phyloP scores from a whole-genome alignment of 2,329 filamentous ascomycete species.

The Exophiala calicioides region DNA sequence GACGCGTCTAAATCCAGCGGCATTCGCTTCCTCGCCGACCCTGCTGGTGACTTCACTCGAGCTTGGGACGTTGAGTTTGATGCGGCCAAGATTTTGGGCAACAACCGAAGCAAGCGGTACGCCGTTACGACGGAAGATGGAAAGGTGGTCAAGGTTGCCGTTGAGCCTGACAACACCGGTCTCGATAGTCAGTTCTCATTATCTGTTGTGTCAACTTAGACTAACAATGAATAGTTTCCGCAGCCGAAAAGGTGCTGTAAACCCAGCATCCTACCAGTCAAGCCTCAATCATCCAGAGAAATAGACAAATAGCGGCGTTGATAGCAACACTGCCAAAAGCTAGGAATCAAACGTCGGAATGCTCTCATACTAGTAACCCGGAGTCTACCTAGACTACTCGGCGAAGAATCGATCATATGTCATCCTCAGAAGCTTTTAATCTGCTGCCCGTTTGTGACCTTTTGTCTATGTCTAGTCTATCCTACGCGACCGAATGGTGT shows the following conservation, averaged over 20 bases:
- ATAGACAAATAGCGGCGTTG: too few species aligned
- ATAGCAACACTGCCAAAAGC: too few species aligned
- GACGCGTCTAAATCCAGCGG: constrained; percentile 74
- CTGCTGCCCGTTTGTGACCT: too few species aligned
- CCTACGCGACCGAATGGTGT: too few species aligned
- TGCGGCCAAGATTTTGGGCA: constrained; percentile 75
- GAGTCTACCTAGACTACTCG: too few species aligned
- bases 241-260: constrained; percentile 30
- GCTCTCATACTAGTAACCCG: too few species aligned
- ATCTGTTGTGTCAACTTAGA: neutral
- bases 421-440: too few species aligned
- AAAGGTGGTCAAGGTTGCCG: constrained; percentile 75
- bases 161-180: constrained; percentile 88
- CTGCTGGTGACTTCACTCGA: constrained; percentile 75
- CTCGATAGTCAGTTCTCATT: constrained; percentile 61
- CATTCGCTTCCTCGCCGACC: constrained; percentile 86
- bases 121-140: constrained; percentile 80
- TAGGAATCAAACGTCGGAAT: too few species aligned
- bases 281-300: too few species aligned
- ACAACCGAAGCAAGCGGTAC: constrained; percentile 82
- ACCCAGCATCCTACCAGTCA: too few species aligned
- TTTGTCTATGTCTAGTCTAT: too few species aligned
- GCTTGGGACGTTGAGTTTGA: constrained; percentile 83
- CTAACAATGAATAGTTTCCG: constrained; percentile 22
- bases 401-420: too few species aligned